Evolutionary conservation across 1,139 yeast species (phyloP).

Genomic region (Suhomyces bribrorum): DNA sequence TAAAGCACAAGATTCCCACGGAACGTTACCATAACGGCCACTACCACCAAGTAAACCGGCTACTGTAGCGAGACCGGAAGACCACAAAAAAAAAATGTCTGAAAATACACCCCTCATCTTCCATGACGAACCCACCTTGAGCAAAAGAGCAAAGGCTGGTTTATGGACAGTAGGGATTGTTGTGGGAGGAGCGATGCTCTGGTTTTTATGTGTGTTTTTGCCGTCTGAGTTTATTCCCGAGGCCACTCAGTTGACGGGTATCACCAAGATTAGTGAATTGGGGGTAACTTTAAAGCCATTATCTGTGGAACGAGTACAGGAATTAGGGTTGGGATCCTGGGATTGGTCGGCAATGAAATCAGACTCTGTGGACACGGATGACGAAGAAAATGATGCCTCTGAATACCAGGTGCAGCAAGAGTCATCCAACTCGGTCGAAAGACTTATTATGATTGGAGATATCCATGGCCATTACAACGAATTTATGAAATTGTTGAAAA

Average conservation of each 20-base stretch:
- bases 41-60: too few species aligned
- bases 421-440: conserved; percentile 23
- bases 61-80: too few species aligned
- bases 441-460: conserved; percentile 79
- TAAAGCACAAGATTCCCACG: neutral
- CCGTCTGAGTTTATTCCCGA: conserved; percentile 41
- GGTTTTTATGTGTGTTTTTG: conserved; percentile 35
- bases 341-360: too few species aligned
- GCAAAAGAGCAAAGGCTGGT: conserved; percentile 18
- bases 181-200: conserved; percentile 23
- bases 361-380: too few species aligned
- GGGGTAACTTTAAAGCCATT: conserved; percentile 29
- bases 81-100: too few species aligned
- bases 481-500: conserved; percentile 51
- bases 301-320: conserved; percentile 15
- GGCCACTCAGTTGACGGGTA: conserved; percentile 27
- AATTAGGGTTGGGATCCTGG: conserved; percentile 20
- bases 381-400: conserved; percentile 7
- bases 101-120: conserved; percentile 21
- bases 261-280: conserved; percentile 29
- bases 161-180: conserved; percentile 20
- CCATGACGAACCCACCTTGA: conserved; percentile 21
- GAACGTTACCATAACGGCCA: neutral
- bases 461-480: conserved; percentile 76
- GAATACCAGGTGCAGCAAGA: neutral